Evolutionary conservation across 2,329 filamentous ascomycete genomes (phyloP).

Genomic region (Neofusicoccum laricinum): DNA sequence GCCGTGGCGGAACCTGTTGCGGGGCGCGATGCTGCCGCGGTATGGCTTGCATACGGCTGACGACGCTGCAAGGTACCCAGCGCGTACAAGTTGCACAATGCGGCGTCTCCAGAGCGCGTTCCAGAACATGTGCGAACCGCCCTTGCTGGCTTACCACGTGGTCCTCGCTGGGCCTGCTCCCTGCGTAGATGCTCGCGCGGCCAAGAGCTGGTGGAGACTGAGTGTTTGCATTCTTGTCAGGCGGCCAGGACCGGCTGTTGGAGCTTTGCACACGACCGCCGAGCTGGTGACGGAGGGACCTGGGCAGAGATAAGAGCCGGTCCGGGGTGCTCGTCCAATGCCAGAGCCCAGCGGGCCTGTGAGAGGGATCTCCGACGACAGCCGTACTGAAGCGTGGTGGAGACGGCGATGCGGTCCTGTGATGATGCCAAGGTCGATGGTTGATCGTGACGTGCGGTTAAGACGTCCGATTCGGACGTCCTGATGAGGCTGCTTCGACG

Average conservation of each 20-base stretch:
- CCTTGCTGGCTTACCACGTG: not conserved
- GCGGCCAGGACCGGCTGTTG: not conserved
- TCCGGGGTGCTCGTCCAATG: not conserved
- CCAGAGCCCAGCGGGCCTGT: not conserved
- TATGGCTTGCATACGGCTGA: not conserved
- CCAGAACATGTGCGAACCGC: not conserved
- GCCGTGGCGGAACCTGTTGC: not conserved
- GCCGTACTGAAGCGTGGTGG: too few species aligned
- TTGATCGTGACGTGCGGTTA: not conserved
- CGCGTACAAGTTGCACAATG: not conserved
- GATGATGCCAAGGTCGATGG: not conserved
- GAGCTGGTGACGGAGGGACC: not conserved
- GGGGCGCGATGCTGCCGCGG: not conserved
- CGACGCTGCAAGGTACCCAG: not conserved
- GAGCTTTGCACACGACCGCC: not conserved
- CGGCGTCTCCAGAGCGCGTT: not conserved
- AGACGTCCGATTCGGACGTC: too few species aligned
- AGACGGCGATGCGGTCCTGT: not conserved
- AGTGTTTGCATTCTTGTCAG: constrained; percentile 8
- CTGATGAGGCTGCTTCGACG: too few species aligned
- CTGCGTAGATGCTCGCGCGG: not conserved
- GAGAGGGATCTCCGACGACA: not conserved
- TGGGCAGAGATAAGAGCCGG: not conserved
- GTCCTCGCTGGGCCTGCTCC: not conserved
- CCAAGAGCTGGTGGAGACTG: not conserved